These are phyloP conservation scores for Colletotrichum navitas DNA, from an alignment of 2,329 filamentous ascomycete genomes.

Conservation along the genomic window DNA sequence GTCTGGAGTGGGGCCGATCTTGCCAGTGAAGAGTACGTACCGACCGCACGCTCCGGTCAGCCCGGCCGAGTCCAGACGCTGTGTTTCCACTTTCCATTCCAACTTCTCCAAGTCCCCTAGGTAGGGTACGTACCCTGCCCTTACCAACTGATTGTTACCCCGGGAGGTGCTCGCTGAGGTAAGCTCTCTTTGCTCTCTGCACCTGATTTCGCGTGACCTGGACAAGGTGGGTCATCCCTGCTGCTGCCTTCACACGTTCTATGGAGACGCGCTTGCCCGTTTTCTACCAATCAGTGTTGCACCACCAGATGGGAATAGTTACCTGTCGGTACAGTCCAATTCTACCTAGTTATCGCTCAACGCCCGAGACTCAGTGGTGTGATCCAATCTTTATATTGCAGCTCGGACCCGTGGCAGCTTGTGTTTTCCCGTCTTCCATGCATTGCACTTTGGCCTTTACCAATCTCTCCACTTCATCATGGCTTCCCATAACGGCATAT, in stretches of 20 bases:
- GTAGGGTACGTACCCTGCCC: slow-evolving; percentile 10
- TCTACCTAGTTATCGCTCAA: background rate
- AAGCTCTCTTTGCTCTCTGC: slow-evolving; percentile 22
- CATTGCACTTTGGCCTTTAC: slow-evolving; percentile 3
- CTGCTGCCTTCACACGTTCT: slow-evolving; percentile 30
- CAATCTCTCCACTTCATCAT: slow-evolving; percentile 46
- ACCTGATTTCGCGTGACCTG: slow-evolving; percentile 40
- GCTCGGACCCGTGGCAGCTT: background rate
- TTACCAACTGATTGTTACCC: background rate
- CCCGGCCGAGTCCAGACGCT: slow-evolving; percentile 36
- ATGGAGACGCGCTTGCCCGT: slow-evolving; percentile 34
- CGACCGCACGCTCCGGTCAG: slow-evolving; percentile 24
- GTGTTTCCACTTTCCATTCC: slow-evolving; percentile 19
- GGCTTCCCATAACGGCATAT: slow-evolving; percentile 56
- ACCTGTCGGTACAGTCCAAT: slow-evolving; percentile 22
- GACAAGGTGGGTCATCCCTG: slow-evolving; percentile 34
- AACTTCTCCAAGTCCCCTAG: background rate
- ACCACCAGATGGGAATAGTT: slow-evolving; percentile 24
- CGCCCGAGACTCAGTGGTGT: background rate
- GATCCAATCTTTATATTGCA: background rate
- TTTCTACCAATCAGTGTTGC: slow-evolving; percentile 25
- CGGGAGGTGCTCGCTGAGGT: slow-evolving; percentile 22
- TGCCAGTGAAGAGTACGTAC: slow-evolving; percentile 35
- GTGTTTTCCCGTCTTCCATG: slow-evolving; percentile 10
- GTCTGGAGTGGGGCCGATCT: slow-evolving; percentile 30